Evolutionary conservation across 2,329 filamentous ascomycete genomes (phyloP), one percentile per base, ranked within the genome.

Genomic region (Fusarium longipes): DNA sequence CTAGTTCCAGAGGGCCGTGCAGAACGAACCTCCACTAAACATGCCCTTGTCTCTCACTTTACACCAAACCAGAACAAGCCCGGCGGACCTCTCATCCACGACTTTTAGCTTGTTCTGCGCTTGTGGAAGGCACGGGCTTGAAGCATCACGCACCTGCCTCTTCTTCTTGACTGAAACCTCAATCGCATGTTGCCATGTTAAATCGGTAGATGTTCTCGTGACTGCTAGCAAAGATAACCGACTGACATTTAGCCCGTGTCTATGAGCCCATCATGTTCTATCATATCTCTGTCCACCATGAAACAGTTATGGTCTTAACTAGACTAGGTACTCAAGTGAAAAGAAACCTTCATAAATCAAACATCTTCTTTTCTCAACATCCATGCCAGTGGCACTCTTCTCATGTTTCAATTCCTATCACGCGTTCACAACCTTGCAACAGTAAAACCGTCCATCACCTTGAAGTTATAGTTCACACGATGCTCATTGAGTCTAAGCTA

Each of bases 81-180:
- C n/a, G 65, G 67, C 51, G 51, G 65, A 49, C 53, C 32, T 57
- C 20, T 43, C 43, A 39, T 48, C 57, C 38, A 63, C 15, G 18
- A 57, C 47, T 56, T 36, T 36, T 20, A 48, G 45, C 12, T 48
- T n/a, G 22, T 38, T 36, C 24, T 35, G 58, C 50, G 32, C 36
- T 56, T 63, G 39, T 30, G n/a, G 22, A 50, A 63, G 33, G 50
- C 33, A 63, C 29, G 59, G 39, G 38, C 49, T 63, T n/a, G 48
- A 36, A 18, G 32, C 22, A 35, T 51, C 33, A 27, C 33, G 4
- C 49, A 29, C 53, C 32, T 43, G 33, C 30, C 49, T 24, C 27
- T 48, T 30, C 29, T 30, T 39, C 50, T 54, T 43, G 25, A 60
- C 49, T 67, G 65, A 68, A 68, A 68, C 65, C 20, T 17, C 45